A percentile compares a stretch with the other conserved stretches of the same genome.
phyloP scores from a whole-genome alignment of 169 alveolate genomes.

The Cryptosporidium ubiquitum region DNA sequence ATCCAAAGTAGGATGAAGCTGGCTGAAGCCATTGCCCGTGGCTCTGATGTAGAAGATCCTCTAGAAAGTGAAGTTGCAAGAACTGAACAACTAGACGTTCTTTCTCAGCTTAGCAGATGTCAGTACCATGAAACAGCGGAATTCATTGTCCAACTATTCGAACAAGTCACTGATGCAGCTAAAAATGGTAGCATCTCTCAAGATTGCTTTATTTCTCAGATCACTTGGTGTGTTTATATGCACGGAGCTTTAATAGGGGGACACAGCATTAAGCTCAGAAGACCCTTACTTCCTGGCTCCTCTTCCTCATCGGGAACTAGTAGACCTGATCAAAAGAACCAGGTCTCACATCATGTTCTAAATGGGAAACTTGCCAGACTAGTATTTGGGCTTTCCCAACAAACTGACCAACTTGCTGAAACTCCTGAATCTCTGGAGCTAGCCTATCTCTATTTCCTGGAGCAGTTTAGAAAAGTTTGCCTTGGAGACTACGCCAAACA shows the following conservation, averaged over 20 bases:
- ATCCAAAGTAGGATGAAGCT: constrained; percentile 82
- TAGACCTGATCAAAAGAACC: constrained; percentile 62
- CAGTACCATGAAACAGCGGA: constrained; percentile 79
- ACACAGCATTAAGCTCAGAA: constrained; percentile 48
- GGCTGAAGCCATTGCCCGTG: constrained; percentile 83
- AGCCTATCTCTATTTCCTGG: constrained; percentile 89
- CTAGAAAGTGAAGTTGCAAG: constrained; percentile 77
- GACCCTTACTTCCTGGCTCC: constrained; percentile 77
- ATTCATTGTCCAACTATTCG: constrained; percentile 76
- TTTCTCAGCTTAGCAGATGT: constrained; percentile 79
- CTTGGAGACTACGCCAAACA: constrained; percentile 92
- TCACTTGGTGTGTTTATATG: constrained; percentile 83
- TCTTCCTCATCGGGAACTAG: constrained; percentile 80
- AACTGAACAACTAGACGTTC: constrained; percentile 80
- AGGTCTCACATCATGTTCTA: constrained; percentile 76
- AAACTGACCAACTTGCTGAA: constrained; percentile 77
- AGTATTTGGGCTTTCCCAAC: constrained; percentile 82
- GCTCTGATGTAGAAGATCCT: constrained; percentile 79
- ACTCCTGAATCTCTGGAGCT: constrained; percentile 86
- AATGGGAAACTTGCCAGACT: constrained; percentile 85
- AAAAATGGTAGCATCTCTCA: constrained; percentile 76
- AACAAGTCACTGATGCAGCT: constrained; percentile 73
- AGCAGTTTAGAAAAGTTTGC: constrained; percentile 91
- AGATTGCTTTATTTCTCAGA: constrained; percentile 78
- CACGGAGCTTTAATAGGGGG: constrained; percentile 81